Base-by-base conservation (phyloP, 306 rosid species). In the Vigna trinervia region DNA sequence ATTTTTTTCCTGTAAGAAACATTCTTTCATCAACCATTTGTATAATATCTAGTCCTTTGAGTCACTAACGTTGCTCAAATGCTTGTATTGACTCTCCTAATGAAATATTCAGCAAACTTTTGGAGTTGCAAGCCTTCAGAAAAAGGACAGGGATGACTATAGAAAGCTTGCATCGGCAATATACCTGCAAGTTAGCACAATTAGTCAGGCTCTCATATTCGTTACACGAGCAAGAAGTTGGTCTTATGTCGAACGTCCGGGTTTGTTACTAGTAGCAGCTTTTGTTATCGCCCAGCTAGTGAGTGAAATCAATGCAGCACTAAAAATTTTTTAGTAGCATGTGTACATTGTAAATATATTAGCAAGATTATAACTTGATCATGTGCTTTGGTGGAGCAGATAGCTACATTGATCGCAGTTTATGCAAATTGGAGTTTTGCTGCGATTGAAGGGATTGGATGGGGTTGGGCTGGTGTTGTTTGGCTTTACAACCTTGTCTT, bases 401-500 rank as follows among this genome's bases (percentile, higher is more conserved):
- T 90, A 71, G 97, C 97, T 56, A 93, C 96, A 20, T 34, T 93
- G 65, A 89, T 93, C 52, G 96, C 94, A 7, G 94, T 89, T 48
- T 93, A 90, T 50, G 94, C 96, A 39, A 80, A 79, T 78, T 90
- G 96, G 96, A 84, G 89, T 80, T 93, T 90, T 56, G 88, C 97
- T 1, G 92, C 92, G 12, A 85, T 93, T 45, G 85, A 85, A 81
- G 97, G 97, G 77, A 79, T 88, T 61, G 97, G 97, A 32, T 93
- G 97, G 96, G 92, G 97, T 47, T 93, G 96, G 97, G 96, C 97
- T 52, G 97, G 97, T 66, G 85, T 89, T 22, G 80, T 93, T 54
- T 93, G 97, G 97, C 90, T 93, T 12, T 93, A 93, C 67, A 93
- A 93, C 80, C 84, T 93, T 71, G 36, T 90, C 75, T 93, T 86